Evolutionary conservation across 2,329 filamentous ascomycete species (phyloP).

Genomic region (Ophiocordyceps australis): DNA sequence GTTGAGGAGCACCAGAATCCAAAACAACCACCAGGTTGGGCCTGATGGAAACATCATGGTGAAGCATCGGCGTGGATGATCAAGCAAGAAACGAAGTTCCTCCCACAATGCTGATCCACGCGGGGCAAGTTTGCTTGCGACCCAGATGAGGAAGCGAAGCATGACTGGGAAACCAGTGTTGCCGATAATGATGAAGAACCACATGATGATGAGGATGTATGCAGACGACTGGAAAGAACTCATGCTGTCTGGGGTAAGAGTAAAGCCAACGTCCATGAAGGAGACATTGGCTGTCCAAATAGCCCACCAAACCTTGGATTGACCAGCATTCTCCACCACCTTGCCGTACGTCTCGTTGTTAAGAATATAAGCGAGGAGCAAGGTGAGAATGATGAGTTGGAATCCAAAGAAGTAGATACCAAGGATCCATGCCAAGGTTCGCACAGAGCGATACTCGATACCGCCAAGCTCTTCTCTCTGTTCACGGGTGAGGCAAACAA

Average conservation of each 20-base stretch:
- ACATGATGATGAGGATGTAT: constrained; percentile 58
- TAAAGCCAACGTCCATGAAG: constrained; percentile 92
- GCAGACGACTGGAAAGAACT: constrained; percentile 64
- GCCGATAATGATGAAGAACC: constrained; percentile 80
- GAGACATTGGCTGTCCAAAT: constrained; percentile 77
- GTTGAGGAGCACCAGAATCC: constrained; percentile 68
- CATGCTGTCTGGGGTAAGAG: constrained; percentile 88
- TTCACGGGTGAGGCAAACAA: constrained; percentile 72
- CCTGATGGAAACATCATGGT: constrained; percentile 80
- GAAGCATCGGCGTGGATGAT: constrained; percentile 91
- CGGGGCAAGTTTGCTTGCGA: constrained; percentile 48
- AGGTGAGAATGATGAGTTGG: constrained; percentile 56
- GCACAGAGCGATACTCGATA: constrained; percentile 87
- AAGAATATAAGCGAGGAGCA: constrained; percentile 66
- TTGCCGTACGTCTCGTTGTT: constrained; percentile 41
- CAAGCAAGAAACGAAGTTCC: constrained; percentile 75
- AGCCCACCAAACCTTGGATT: constrained; percentile 71
- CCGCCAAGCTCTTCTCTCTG: constrained; percentile 90
- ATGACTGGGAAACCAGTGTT: constrained; percentile 94
- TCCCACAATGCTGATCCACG: constrained; percentile 60
- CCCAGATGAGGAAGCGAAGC: constrained; percentile 86
- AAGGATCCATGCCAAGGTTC: constrained; percentile 66
- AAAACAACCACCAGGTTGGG: constrained; percentile 93
- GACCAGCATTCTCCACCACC: constrained; percentile 41
- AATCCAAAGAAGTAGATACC: constrained; percentile 71